A percentile compares a stretch with the other conserved stretches of the same genome.
Conservation (phyloP, 768 basidiomycete species). For the Amanita muscaria region DNA sequence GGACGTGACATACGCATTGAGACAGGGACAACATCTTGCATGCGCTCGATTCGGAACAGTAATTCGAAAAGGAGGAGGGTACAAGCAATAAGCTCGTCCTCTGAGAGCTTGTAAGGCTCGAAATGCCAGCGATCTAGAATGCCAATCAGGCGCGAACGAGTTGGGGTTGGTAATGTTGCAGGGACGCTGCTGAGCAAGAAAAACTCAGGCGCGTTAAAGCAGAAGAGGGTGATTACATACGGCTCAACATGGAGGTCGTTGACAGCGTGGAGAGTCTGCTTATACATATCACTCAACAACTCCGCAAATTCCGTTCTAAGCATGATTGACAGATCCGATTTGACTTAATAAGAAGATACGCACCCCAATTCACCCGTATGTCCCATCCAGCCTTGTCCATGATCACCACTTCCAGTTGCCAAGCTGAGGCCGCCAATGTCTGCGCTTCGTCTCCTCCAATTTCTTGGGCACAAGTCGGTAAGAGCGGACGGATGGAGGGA, state of each 20-base stretch:
- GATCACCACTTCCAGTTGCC: constrained; percentile 52
- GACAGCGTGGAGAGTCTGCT: constrained; percentile 66
- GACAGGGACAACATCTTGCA: constrained; percentile 49
- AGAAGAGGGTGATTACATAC: constrained; percentile 24
- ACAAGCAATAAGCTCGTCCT: constrained; percentile 76
- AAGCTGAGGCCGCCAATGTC: constrained; percentile 86
- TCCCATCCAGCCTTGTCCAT: constrained; percentile 65
- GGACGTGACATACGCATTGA: constrained; percentile 50
- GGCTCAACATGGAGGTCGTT: constrained; percentile 39
- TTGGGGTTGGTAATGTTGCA: constrained; percentile 36
- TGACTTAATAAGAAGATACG: constrained; percentile 16
- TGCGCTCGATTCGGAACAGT: constrained; percentile 70
- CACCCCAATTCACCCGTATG: constrained; percentile 41
- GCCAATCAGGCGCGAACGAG: constrained; percentile 54
- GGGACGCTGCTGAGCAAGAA: constrained; percentile 28
- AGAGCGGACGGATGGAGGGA: neutral
- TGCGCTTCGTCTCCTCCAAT: constrained; percentile 58
- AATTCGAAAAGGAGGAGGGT: constrained; percentile 83
- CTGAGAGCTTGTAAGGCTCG: constrained; percentile 75
- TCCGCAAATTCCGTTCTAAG: constrained; percentile 64
- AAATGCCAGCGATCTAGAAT: constrained; percentile 81
- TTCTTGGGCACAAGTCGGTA: constrained; percentile 10
- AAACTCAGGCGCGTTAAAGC: neutral
- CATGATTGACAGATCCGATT: constrained; percentile 7
- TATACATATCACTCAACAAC: constrained; percentile 76